Evolutionary conservation across 2,329 filamentous ascomycete species (phyloP).

Genomic region (Colletotrichum incanum): DNA sequence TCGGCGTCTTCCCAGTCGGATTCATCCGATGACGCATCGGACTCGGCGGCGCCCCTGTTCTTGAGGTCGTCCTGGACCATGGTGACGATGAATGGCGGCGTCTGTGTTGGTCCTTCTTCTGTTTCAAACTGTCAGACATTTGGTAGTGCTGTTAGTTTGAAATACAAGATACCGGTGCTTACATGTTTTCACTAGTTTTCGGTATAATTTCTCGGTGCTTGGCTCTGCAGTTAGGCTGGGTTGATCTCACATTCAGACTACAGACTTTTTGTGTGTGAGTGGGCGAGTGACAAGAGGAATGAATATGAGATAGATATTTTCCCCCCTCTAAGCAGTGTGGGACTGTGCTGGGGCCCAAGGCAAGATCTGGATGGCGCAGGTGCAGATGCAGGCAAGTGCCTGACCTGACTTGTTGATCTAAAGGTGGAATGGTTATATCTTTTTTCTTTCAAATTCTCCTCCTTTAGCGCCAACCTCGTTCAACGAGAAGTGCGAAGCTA

Average conservation of each 20-base stretch:
- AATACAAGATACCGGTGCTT: background rate
- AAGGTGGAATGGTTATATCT: background rate
- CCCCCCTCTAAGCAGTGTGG: constrained; percentile 4
- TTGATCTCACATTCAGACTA: background rate
- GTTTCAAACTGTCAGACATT: background rate
- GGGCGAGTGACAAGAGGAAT: background rate
- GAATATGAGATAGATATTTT: constrained; percentile 19
- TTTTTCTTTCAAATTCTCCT: background rate
- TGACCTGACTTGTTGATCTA: background rate
- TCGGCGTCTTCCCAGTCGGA: constrained; percentile 71
- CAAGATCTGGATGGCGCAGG: constrained; percentile 3
- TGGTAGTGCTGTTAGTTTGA: background rate
- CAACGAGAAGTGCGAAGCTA: background rate
- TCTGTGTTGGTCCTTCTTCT: background rate
- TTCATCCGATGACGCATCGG: constrained; percentile 55
- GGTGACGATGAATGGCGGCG: background rate
- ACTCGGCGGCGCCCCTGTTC: constrained; percentile 21
- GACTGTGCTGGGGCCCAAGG: constrained; percentile 14
- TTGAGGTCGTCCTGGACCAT: constrained; percentile 31
- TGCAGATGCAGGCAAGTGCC: constrained; percentile 1
- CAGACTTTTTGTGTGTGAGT: constrained; percentile 3
- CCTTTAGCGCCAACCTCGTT: background rate
- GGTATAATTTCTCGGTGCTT: background rate
- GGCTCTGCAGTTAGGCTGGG: background rate
- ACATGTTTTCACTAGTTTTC: background rate